These are phyloP conservation scores for Paraphoma sp. DNA, from an alignment of 2,329 filamentous ascomycete genomes.

Conservation along the genomic window DNA sequence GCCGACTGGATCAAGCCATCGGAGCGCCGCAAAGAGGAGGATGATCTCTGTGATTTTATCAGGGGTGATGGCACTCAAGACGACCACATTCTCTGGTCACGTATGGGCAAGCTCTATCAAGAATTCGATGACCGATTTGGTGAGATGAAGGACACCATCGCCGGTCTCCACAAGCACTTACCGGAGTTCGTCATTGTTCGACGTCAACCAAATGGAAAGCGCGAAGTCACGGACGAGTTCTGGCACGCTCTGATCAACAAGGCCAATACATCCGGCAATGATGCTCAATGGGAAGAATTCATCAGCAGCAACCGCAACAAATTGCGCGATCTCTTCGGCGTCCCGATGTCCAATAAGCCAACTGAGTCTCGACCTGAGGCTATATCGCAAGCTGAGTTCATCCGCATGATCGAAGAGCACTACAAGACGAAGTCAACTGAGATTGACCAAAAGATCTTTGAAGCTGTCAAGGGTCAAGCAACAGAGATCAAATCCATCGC, in stretches of 20 bases:
- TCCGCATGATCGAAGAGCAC: constrained; percentile 41
- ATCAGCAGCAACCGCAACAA: constrained; percentile 57
- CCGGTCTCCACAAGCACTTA: constrained; percentile 45
- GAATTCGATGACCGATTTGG: constrained; percentile 17
- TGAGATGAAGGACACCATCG: constrained; percentile 20
- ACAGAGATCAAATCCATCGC: constrained; percentile 23
- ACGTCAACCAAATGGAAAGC: constrained; percentile 59
- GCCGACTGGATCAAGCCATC: constrained; percentile 22
- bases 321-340: constrained; percentile 35
- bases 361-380: constrained; percentile 15
- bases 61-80: constrained; percentile 4
- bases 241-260: constrained; percentile 68
- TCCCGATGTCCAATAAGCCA: constrained; percentile 5
- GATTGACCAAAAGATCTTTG: constrained; percentile 33
- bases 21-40: too few relatives aligned
- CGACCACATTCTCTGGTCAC: constrained; percentile 24
- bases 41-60: neutral
- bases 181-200: constrained; percentile 66
- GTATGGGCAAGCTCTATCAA: constrained; percentile 20
- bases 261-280: constrained; percentile 55
- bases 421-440: constrained; percentile 26
- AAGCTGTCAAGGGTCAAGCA: constrained; percentile 22
- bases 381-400: constrained; percentile 59
- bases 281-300: constrained; percentile 61
- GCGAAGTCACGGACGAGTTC: constrained; percentile 66